A percentile compares a stretch with the other conserved stretches of the same genome.
phyloP scores from a whole-genome alignment of 2,329 filamentous ascomycete genomes.

The Passalora sequoiae region DNA sequence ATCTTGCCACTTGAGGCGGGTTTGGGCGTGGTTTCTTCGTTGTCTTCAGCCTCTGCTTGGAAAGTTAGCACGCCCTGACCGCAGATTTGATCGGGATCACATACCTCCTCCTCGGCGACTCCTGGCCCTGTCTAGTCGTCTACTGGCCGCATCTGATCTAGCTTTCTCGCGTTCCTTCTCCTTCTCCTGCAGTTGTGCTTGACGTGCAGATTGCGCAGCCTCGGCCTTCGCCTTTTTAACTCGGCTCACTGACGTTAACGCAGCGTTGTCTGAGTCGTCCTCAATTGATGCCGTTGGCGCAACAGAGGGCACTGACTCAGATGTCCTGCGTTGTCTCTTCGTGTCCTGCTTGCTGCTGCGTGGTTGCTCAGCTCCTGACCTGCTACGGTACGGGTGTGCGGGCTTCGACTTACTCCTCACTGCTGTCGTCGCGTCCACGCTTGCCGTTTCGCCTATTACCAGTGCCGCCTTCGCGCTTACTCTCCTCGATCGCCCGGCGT shows the following conservation, averaged over 20 bases:
- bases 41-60: constrained; percentile 45
- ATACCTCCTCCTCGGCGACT: constrained; percentile 75
- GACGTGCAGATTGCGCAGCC: constrained; percentile 49
- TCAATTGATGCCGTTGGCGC: constrained; percentile 45
- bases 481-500: constrained; percentile 86
- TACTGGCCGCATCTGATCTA: constrained; percentile 67
- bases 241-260: constrained; percentile 21
- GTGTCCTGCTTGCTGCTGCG: constrained; percentile 62
- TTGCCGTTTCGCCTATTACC: constrained; percentile 64
- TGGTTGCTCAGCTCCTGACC: constrained; percentile 16
- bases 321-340: constrained; percentile 81
- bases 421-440: constrained; percentile 81
- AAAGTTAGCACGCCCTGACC: constrained; percentile 10
- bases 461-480: constrained; percentile 64
- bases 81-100: no score
- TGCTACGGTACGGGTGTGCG: neutral
- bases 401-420: constrained; percentile 73
- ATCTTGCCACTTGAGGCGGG: constrained; percentile 33
- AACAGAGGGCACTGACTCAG: constrained; percentile 56
- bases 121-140: constrained; percentile 76
- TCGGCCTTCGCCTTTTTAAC: constrained; percentile 44
- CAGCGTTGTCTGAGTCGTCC: constrained; percentile 69
- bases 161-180: constrained; percentile 65
- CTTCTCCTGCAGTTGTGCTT: constrained; percentile 60
- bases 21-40: constrained; percentile 61